Base-by-base conservation (phyloP, 768 basidiomycete species). In the Lepiota venenata region DNA sequence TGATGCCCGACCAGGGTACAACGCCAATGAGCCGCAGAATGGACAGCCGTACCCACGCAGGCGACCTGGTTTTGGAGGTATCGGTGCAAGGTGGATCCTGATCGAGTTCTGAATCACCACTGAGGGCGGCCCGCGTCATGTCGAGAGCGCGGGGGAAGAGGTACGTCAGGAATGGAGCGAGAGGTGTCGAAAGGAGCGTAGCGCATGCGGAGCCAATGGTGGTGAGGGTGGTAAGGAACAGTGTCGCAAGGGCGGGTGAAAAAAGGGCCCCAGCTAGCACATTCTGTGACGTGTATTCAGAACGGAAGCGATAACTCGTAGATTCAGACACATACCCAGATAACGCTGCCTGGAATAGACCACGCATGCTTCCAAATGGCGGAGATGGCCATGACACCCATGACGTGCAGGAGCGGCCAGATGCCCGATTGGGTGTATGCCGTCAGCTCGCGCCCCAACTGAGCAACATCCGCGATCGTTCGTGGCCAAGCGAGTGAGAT, bases 301-400 rank as follows among this genome's bases (percentile, higher is more conserved):
- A 55, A 50, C 25, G 56, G 48, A 61, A 56, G 29, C 18, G 51
- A 41, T 47, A 52, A 40, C 40, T 42, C 41, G 56, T 65, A 40
- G 56, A 52, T 56, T 46, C 21, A 45, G 52, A 63, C 57, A 75
- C 85, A 53, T 58, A 91, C 91, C 87, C 94, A 87, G 46, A 96
- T 78, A 45, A 96, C 93, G 60, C 91, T 93, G 6, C 95, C 95
- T 8, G 95, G 95, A 55, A 98, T 82, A 56, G 91, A 94, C 95
- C 94, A 98, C 3, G 94, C 93, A 67, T 98, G 95, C 71, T 94
- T 97, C 93, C 93, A 98, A 25, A 93, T 74, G 3, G 91, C 91
- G 15, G 88, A 86, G 12, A 94, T 77, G 37, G 88, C 84, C 62
- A 98, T 78, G 47, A 94, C 92, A 21, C 78, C 83, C 40, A 95